Evolutionary conservation across 345 rosid genomes (phyloP).

Genomic region (Clarkia xantiana): DNA sequence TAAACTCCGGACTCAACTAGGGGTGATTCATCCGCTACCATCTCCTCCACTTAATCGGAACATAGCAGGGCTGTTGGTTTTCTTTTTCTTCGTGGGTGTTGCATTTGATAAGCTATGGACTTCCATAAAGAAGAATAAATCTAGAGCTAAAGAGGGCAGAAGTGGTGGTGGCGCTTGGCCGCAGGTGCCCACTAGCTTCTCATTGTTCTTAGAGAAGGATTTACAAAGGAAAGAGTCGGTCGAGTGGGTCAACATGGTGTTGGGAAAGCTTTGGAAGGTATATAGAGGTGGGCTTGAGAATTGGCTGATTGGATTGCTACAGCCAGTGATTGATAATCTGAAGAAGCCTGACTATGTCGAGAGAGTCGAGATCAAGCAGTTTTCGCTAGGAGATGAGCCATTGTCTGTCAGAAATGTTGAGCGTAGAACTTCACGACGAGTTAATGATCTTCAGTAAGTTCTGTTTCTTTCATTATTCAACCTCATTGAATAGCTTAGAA

Average conservation of each 20-base stretch:
- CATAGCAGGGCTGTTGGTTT: conserved; percentile 46
- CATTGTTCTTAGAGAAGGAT: conserved; percentile 79
- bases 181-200: conserved; percentile 75
- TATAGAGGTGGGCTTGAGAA: conserved; percentile 84
- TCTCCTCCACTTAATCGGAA: conserved; percentile 70
- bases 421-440: conserved; percentile 84
- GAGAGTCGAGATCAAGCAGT: conserved; percentile 87
- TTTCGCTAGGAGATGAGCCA: conserved; percentile 89
- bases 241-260: conserved; percentile 98
- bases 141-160: conserved; percentile 14
- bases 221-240: conserved; percentile 95
- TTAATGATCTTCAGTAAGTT: conserved; percentile 91
- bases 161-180: conserved; percentile 39
- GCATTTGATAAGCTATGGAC: conserved; percentile 80
- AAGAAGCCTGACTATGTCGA: conserved; percentile 88
- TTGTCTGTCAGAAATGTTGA: conserved; percentile 90
- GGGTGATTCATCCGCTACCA: conserved; percentile 81
- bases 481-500: neutral
- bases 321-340: conserved; percentile 91
- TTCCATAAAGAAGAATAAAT: conserved; percentile 35
- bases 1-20: conserved; percentile 80
- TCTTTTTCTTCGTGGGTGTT: conserved; percentile 95
- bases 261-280: conserved; percentile 95
- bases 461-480: neutral
- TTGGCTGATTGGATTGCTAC: conserved; percentile 81